Base-by-base conservation (phyloP, 352 stramenopile genomes). In the Globisporangium spinosum region DNA sequence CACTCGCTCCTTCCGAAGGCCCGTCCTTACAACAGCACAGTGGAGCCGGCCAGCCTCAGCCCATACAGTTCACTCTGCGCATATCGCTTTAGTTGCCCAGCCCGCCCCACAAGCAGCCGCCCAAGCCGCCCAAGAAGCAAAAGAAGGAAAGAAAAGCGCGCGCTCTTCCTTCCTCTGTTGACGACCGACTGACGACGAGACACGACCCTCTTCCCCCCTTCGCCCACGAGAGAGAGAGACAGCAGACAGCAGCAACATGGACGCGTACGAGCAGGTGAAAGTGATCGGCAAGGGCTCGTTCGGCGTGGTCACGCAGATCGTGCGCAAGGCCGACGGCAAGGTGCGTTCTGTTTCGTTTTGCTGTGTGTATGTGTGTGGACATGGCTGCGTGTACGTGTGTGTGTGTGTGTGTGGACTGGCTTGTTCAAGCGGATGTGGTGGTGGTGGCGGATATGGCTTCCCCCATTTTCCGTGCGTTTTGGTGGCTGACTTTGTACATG, bases 221-320 rank as follows among this genome's bases (percentile, higher is more conserved):
- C 20, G 10, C 43, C 5, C 17, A 2, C 20, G 10, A 2, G 56
- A 29, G 10, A 2, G 56, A 25, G 7, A 45, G 6, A 9, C 0
- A 60, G 7, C 8, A 49, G 8, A 6, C 34, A 6, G 1, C 40
- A 34, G 13, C 58, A 70, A 20, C 23, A 95, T 95, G 87, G 88
- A 97, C 76, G 82, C 88, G 51, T 97, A 97, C 77, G 89, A 97
- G 68, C 80, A 90, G 58, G 77, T 97, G 64, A 85, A 89, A 62
- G 85, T 95, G 64, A 97, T 98, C 70, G 91, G 91, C 70, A 95
- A 95, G 67, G 91, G 91, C 69, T 97, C 89, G 38, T 98, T 97
- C 76, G 91, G 91, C 70, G 89, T 95, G 61, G 90, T 98, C 27
- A 91, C 85, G 73, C 89, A 96, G 80, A 95, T 98, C 71, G 74